Base-by-base conservation (phyloP, 352 stramenopile species). In the Phytopythium helicoides region DNA sequence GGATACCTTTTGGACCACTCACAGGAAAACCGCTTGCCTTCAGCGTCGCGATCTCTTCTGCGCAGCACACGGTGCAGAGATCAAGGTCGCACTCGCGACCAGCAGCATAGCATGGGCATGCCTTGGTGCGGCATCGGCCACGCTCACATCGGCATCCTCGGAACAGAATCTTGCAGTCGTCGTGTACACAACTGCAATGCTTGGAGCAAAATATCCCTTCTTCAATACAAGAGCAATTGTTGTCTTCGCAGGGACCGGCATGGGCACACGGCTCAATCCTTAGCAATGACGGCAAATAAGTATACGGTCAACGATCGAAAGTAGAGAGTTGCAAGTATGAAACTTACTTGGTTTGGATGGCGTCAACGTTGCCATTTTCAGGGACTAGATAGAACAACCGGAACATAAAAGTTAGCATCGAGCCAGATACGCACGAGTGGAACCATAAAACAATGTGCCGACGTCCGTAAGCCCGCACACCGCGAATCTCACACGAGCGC, bases 11-110 rank as follows among this genome's bases (percentile, higher is more conserved):
- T 37, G 6, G 31, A 16, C 19, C 22, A 37, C 2, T 28, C 40
- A 37, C 18, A 15, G 5, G 37, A 16, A 11, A 9, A 6, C n/a
- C 45, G 19, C 26, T 40, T 4, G 61, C 60, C 33, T 65, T 49
- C n/a, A 40, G 42, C 6, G 47, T 52, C 34, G 52, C 35, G 25
- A 72, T 81, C 62, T 80, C 71, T 8, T 91, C 76, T 0, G 56
- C 60, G 41, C 74, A 89, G 47, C 90, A 98, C 25, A 78, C 52
- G 16, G 58, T 68, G 64, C 94, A 98, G 22, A 97, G 44, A 56
- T 98, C 94, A 21, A 96, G 68, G 63, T 98, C 94, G 64, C 95
- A 98, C 72, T 98, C 95, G 10, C 94, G 68, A 18, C 85, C 81
- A 0, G 87, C 72, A 23, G 87, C 89, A 58, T 91, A 97, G 66